Evolutionary conservation across 2,329 filamentous ascomycete species (phyloP), one percentile per base, ranked within the genome.

Genomic region (Colletotrichum abscissum): DNA sequence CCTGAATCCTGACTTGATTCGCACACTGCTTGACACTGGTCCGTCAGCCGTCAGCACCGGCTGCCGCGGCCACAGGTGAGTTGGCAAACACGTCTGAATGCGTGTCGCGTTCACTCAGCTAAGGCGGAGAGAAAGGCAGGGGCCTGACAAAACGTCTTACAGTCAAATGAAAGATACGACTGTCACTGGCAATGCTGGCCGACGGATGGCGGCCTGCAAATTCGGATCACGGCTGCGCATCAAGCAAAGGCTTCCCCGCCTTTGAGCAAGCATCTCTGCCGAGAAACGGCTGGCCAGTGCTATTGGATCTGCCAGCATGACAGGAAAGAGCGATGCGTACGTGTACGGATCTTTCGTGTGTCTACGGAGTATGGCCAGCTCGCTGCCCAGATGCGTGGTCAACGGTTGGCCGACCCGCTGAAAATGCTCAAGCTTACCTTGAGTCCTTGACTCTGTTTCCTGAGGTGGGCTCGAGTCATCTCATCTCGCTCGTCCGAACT

Each of bases 401-500:
- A 28, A 12, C 62, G 54, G 55, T 35, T 54, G 54, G 33, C 24
- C 30, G 59, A 26, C 66, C 56, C 70, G 59, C 66, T 46, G 33
- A 60, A 73, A 64, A 52, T 60, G 60, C 56, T 46, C 69, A 54
- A 72, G 69, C 42, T 54, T 55, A 59, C 59, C 59, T 59, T 57
- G 19, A 58, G n/a, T 72, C 59, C 59, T 59, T 57, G 19, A 58
- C 28, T 72, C 35, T 54, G 58, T 30, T 38, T 69, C 52, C 58
- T 28, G 16, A 57, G 55, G 64, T 35, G 49, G 69, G 12, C 58
- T 72, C 52, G 59, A 49, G 56, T 73, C 70, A 55, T 69, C 46
- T 73, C 71, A 73, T 73, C 71, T 73, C 67, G 67, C 67, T 70
- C 56, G n/a, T 62, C 71, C 57, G 49, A 71, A 42, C 62, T 73